phyloP scores from a whole-genome alignment of 345 rosid species.

The Cardamine chenopodiifolia region DNA sequence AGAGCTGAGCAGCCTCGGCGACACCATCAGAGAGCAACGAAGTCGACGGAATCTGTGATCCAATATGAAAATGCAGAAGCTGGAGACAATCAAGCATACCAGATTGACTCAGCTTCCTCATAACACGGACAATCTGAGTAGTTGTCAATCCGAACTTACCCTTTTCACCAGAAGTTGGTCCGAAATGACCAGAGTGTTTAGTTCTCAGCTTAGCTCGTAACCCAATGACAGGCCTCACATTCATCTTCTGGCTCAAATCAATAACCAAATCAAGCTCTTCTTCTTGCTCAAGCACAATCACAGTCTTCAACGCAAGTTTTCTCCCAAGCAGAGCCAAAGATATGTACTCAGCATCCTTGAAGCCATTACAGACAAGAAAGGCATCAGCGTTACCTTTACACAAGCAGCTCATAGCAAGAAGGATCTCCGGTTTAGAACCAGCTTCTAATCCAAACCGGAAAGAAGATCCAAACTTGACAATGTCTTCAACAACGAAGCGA shows the following conservation, averaged over 20 bases:
- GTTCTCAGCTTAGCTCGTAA: slow-evolving; percentile 96
- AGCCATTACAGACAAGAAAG: slow-evolving; percentile 83
- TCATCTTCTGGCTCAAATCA: slow-evolving; percentile 64
- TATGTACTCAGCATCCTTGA: slow-evolving; percentile 81
- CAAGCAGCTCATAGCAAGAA: slow-evolving; percentile 88
- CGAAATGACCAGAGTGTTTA: slow-evolving; percentile 95
- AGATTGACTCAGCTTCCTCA: slow-evolving; percentile 57
- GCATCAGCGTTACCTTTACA: slow-evolving; percentile 82
- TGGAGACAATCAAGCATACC: slow-evolving; percentile 91
- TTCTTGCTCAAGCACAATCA: slow-evolving; percentile 91
- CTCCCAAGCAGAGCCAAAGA: slow-evolving; percentile 76
- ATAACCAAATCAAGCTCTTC: slow-evolving; percentile 90
- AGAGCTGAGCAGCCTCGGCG: slow-evolving; percentile 87
- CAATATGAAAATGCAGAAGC: slow-evolving; percentile 89
- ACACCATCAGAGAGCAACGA: slow-evolving; percentile 73
- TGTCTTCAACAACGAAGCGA: slow-evolving; percentile 86
- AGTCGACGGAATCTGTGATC: slow-evolving; percentile 91
- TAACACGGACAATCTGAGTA: slow-evolving; percentile 72
- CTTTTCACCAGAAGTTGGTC: slow-evolving; percentile 92
- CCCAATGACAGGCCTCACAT: slow-evolving; percentile 73
- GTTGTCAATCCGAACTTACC: slow-evolving; percentile 91
- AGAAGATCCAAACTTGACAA: slow-evolving; percentile 72
- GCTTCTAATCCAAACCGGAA: slow-evolving; percentile 95
- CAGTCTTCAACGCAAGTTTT: slow-evolving; percentile 69
- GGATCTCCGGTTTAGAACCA: slow-evolving; percentile 95